Evolutionary conservation across 176 grass and related monocot species (phyloP), one percentile per base, ranked within the genome.

Genomic region (Metroxylon sagu): DNA sequence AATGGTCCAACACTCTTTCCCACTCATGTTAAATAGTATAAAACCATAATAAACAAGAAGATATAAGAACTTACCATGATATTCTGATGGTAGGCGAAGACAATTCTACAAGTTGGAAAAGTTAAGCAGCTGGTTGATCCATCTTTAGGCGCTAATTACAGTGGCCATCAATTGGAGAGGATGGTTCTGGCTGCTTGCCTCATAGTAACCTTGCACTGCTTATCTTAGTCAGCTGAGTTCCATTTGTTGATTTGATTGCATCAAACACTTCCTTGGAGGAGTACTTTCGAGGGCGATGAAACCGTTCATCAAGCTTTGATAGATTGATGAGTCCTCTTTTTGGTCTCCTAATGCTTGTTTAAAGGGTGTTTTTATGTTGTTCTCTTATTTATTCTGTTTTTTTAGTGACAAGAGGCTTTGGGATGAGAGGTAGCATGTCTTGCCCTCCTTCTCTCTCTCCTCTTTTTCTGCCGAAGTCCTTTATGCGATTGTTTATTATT

Each of bases 271-370:
- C 93, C 5, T 21, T 91, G 64, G 93, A 98, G 65, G 84, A 92
- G 66, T 98, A 98, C 59, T 66, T 98, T 4, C 82, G 69, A 28
- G 93, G 87, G 68, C 72, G 87, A 82, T 91, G 93, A 87, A 97
- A 87, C 3, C 78, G 87, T 5, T 85, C 93, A 0, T 91, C 87
- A 1, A 97, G 93, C 73, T 98, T 98, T 14, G 78, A 98, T 52
- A n/a, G n/a, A n/a, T n/a, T 92, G 75, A 92, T n/a, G 0, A 15
- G 1, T 12, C 7, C 39, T 29, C 1, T 43, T 74, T 71, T 77
- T n/a, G 68, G 35, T 39, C 35, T 10, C 35, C 5, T 31, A 7
- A 39, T 39, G 35, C 12, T 39, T 73, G 21, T 61, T 69, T 65
- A 70, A 27, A 19, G 56, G 54, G 4, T 16, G 43, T 57, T 29